Conservation (phyloP, 345 rosid species). For the Linum lewisii region DNA sequence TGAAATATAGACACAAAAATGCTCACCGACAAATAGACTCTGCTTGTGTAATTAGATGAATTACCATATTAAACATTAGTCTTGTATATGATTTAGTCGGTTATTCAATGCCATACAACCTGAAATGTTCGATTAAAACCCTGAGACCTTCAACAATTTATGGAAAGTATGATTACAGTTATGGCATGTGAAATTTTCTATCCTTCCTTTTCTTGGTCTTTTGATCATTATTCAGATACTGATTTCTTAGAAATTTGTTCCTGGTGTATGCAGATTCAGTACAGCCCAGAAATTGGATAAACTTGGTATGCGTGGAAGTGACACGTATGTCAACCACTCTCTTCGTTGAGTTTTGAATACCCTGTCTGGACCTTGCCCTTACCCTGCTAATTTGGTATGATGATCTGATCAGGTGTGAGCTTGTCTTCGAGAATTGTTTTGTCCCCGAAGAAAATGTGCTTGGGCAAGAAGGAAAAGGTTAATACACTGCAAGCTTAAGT, state of each 20-base stretch:
- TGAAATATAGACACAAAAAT: too few relatives aligned
- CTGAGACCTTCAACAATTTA: too few relatives aligned
- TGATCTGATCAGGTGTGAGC: slow-evolving; percentile 70
- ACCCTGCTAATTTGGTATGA: slow-evolving; percentile 21
- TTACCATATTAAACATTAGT: too few relatives aligned
- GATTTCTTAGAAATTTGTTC: slow-evolving; percentile 8
- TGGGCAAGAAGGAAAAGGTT: slow-evolving; percentile 88
- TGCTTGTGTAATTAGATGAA: too few relatives aligned
- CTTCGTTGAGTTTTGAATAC: slow-evolving; percentile 13
- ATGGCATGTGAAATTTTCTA: too few relatives aligned
- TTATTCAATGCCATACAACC: too few relatives aligned
- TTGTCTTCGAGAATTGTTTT: slow-evolving; percentile 83
- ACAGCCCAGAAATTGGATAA: slow-evolving; percentile 96
- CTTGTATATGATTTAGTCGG: too few relatives aligned
- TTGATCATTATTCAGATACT: not conserved
- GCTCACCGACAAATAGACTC: too few relatives aligned
- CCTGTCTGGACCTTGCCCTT: slow-evolving; percentile 4
- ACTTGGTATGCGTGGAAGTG: slow-evolving; percentile 98
- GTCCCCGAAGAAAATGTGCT: slow-evolving; percentile 86
- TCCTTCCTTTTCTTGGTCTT: not conserved
- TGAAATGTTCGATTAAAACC: too few relatives aligned
- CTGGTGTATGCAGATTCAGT: slow-evolving; percentile 55
- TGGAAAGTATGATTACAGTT: too few relatives aligned
- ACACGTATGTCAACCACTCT: slow-evolving; percentile 48
- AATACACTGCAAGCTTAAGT: slow-evolving; percentile 16